Percentiles rank a stretch among this genome's conserved stretches.
Evolutionary conservation across 305 asterid species (phyloP).

Genomic region (Rubia tinctorum): DNA sequence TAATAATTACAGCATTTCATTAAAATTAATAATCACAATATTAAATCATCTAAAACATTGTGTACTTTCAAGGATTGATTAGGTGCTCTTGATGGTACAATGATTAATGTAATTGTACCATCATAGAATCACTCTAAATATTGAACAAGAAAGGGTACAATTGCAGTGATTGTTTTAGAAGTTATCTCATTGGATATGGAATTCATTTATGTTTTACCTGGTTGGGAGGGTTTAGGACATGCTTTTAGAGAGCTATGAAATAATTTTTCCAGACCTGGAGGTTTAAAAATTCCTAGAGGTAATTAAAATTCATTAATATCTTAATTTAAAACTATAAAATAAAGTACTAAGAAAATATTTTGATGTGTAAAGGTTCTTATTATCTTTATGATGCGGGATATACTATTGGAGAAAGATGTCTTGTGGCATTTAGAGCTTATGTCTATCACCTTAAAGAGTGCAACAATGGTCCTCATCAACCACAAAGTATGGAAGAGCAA

Average conservation of each 20-base stretch:
- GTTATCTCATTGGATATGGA: not conserved
- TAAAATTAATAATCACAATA: no score
- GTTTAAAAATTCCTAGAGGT: constrained; percentile 5
- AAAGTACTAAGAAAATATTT: not conserved
- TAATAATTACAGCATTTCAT: no score
- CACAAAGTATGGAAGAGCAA: constrained; percentile 1
- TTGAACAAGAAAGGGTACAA: constrained; percentile 3
- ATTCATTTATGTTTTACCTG: constrained; percentile 6
- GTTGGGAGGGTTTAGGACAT: constrained; percentile 7
- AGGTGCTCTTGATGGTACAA: no score
- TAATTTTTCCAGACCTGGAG: not conserved
- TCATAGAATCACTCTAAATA: not conserved
- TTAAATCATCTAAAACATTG: no score
- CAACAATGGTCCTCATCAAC: not conserved
- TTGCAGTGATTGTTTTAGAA: not conserved
- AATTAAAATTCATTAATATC: not conserved
- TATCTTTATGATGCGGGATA: not conserved
- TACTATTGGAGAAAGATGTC: not conserved
- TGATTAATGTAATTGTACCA: not conserved
- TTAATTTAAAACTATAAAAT: not conserved
- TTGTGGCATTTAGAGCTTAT: not conserved
- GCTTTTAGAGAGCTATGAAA: not conserved
- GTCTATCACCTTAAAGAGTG: not conserved
- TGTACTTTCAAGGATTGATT: no score
- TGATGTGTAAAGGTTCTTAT: not conserved